Base-by-base conservation (phyloP, 352 stramenopile genomes). In the Phytopythium ostracodes region DNA sequence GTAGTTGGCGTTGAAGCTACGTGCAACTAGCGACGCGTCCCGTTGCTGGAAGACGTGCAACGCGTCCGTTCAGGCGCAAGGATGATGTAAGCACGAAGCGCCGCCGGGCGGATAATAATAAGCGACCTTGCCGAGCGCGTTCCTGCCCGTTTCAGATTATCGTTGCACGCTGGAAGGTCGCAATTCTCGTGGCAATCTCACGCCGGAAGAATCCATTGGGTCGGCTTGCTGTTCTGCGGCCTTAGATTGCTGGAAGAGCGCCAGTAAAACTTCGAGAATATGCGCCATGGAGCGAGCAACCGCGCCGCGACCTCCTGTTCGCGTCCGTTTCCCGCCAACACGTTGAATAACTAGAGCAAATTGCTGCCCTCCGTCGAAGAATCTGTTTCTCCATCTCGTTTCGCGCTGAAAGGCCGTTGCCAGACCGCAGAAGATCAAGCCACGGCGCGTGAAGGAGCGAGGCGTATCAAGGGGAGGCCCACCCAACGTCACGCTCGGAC, bases 71-170 rank as follows among this genome's bases (percentile, higher is more conserved):
- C 44, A 31, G 44, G 12, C 6, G 10, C 7, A 47, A 2, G 7
- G 20, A 25, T 18, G 20, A 4, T 4, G 4, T 24, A 10, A 35
- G 24, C 27, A 14, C 20, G 12, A 38, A 10, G 3, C 3, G 2
- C 10, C 24, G 2, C 10, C 24, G 1, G 15, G 0, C 5, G 27
- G 12, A 54, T 10, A 35, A 35, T 24, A 31, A 24, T 10, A 29
- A 40, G 27, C 14, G 49, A 4, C 1, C 27, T 42, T 25, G 49
- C 50, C 50, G 31, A 56, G 50, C 27, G 43, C 29, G 18, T 42
- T 56, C 50, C 18, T 11, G 50, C n/a, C 29, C 6, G 50, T 56
- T 56, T 56, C 50, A 42, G 27, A 27, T 29, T 42, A 42, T 27
- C 50, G 27, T 38, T 42, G 29, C 50, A 10, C 14, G 50, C n/a